phyloP scores from a whole-genome alignment of 2,329 filamentous ascomycete species.

The Cladosporium sp. region DNA sequence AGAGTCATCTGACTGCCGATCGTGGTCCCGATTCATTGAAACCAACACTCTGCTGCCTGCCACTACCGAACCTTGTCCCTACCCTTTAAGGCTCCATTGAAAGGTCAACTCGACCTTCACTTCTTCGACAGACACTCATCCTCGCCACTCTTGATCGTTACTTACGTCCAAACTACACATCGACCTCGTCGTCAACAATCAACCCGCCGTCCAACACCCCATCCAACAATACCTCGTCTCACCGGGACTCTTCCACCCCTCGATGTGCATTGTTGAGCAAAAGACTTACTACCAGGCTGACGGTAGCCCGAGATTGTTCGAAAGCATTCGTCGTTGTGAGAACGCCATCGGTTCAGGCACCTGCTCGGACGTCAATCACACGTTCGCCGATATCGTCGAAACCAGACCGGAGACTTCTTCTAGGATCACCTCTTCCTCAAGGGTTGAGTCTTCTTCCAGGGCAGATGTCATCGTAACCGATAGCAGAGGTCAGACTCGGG shows the following conservation, averaged over 20 bases:
- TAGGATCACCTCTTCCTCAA: not conserved
- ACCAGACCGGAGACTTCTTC: slow-evolving; percentile 15
- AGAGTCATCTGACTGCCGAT: slow-evolving; percentile 13
- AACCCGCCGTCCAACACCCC: not conserved
- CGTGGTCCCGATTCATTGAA: slow-evolving; percentile 6
- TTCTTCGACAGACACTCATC: not conserved
- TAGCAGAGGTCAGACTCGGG: slow-evolving; percentile 18
- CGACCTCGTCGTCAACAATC: not conserved
- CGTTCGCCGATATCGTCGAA: slow-evolving; percentile 19
- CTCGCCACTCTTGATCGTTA: not conserved
- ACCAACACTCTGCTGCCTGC: slow-evolving; percentile 14
- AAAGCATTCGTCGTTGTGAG: slow-evolving; percentile 21
- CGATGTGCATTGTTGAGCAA: slow-evolving; percentile 29
- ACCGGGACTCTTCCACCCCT: not conserved
- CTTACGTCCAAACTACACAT: not conserved
- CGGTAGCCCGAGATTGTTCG: slow-evolving; percentile 18
- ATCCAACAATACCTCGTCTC: not conserved
- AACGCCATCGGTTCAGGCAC: slow-evolving; percentile 17
- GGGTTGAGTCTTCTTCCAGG: slow-evolving; percentile 5
- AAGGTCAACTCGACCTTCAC: not conserved
- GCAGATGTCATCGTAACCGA: slow-evolving; percentile 22
- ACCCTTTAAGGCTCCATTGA: slow-evolving; percentile 4
- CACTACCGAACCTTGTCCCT: slow-evolving; percentile 4
- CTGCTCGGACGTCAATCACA: slow-evolving; percentile 18
- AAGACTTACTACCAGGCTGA: slow-evolving; percentile 25